Evolutionary conservation across 805 yeast species (phyloP).

Genomic region (Schwanniomyces pseudopolymorphus): DNA sequence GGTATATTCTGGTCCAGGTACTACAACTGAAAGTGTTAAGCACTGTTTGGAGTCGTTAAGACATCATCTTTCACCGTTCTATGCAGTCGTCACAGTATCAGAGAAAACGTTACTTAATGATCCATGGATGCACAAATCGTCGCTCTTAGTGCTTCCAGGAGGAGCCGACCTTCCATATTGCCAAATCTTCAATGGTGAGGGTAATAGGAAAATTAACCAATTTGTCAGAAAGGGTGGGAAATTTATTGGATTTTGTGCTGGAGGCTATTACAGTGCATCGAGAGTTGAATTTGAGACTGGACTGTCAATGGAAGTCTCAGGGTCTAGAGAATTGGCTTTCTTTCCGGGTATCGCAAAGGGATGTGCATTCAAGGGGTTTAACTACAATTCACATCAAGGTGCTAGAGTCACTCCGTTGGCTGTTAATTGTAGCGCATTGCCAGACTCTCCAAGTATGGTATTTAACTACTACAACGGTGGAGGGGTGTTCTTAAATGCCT

Average conservation of each 20-base stretch:
- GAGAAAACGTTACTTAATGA: constrained; percentile 65
- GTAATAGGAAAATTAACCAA: constrained; percentile 58
- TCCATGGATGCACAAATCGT: constrained; percentile 85
- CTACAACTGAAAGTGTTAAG: constrained; percentile 82
- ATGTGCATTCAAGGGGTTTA: constrained; percentile 75
- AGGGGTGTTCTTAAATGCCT: constrained; percentile 77
- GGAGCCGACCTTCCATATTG: constrained; percentile 95
- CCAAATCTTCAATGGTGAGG: constrained; percentile 64
- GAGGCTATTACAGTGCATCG: constrained; percentile 80
- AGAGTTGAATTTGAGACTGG: constrained; percentile 85
- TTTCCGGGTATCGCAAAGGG: constrained; percentile 87
- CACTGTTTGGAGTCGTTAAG: constrained; percentile 80
- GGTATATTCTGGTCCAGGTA: constrained; percentile 60
- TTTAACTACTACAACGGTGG: constrained; percentile 84
- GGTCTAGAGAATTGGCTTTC: constrained; percentile 77
- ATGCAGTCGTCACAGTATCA: constrained; percentile 77
- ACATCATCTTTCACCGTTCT: constrained; percentile 75
- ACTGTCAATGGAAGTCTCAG: constrained; percentile 76
- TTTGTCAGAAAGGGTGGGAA: constrained; percentile 79
- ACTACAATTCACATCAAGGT: constrained; percentile 75
- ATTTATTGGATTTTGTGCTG: constrained; percentile 90
- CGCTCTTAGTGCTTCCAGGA: constrained; percentile 86
- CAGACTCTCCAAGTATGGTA: constrained; percentile 22
- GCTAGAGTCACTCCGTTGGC: constrained; percentile 57
- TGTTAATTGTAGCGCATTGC: constrained; percentile 33